Evolutionary conservation across 2,329 filamentous ascomycete species (phyloP).

Genomic region (Alternaria longipes): DNA sequence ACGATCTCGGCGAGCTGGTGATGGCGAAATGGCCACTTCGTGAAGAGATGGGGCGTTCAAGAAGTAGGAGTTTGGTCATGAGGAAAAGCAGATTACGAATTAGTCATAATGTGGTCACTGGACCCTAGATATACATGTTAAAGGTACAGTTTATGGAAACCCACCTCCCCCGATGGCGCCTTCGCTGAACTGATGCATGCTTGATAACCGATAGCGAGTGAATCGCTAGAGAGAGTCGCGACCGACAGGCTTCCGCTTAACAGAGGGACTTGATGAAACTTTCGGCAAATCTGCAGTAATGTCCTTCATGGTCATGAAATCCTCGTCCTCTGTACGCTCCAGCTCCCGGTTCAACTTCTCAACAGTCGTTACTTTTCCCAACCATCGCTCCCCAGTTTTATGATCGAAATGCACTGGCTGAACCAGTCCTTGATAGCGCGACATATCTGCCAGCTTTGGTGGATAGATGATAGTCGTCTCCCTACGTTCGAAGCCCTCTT

Average conservation of each 20-base stretch:
- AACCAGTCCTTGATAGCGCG: constrained; percentile 36
- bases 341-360: constrained; percentile 27
- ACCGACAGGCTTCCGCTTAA: constrained; percentile 27
- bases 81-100: neutral
- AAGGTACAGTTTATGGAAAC: neutral
- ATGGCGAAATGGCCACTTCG: neutral
- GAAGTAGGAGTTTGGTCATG: neutral
- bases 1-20: neutral
- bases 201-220: neutral
- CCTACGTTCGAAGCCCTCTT: constrained; percentile 54
- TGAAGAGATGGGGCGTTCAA: neutral
- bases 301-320: constrained; percentile 19
- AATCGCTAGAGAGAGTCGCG: constrained; percentile 9
- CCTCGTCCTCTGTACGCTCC: constrained; percentile 11
- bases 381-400: constrained; percentile 37
- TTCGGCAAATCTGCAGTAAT: constrained; percentile 21
- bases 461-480: constrained; percentile 59
- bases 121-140: constrained; percentile 6
- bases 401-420: constrained; percentile 44
- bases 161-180: neutral
- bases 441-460: constrained; percentile 52
- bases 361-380: constrained; percentile 35
- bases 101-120: constrained; percentile 3
- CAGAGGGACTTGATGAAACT: constrained; percentile 14
- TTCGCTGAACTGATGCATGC: constrained; percentile 4